Percentiles rank a stretch among this genome's conserved stretches.
Conservation (phyloP, 2,329 filamentous ascomycete species). For the Monilinia fructicola region DNA sequence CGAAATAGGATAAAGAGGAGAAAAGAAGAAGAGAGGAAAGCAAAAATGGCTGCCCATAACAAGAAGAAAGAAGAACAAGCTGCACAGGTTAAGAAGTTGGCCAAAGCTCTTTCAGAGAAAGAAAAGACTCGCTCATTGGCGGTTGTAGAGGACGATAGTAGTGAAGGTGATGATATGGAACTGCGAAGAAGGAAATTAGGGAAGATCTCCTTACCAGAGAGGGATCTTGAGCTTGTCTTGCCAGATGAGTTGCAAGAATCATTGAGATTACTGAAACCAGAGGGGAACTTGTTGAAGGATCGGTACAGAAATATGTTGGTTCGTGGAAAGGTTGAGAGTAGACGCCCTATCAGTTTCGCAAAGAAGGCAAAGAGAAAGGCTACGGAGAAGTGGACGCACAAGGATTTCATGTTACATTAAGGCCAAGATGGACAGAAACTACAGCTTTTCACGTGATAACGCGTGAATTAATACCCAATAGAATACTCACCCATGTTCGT, state of each 20-base stretch:
- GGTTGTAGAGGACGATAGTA: conserved; percentile 47
- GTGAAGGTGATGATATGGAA: conserved; percentile 60
- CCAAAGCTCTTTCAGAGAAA: conserved; percentile 59
- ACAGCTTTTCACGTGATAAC: neutral
- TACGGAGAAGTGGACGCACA: conserved; percentile 97
- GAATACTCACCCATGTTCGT: conserved; percentile 1
- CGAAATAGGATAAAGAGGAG: conserved; percentile 84
- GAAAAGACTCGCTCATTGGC: conserved; percentile 51
- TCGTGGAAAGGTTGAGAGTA: conserved; percentile 82
- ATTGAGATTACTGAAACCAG: conserved; percentile 79
- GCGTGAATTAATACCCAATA: conserved; percentile 10
- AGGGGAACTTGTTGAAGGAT: conserved; percentile 93
- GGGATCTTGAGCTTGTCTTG: conserved; percentile 76
- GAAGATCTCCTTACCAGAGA: conserved; percentile 71
- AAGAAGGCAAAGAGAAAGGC: conserved; percentile 79
- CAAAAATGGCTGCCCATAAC: conserved; percentile 72
- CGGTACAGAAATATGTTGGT: conserved; percentile 86
- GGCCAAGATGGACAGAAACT: neutral
- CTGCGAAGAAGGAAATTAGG: conserved; percentile 73
- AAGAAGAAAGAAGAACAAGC: conserved; percentile 72
- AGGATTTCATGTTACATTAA: conserved; percentile 67
- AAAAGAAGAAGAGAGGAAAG: conserved; percentile 79
- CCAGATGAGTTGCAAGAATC: conserved; percentile 82
- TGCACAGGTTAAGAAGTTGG: conserved; percentile 69
- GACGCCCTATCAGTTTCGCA: conserved; percentile 74